These are phyloP conservation scores for Podospora pseudopauciseta DNA, from an alignment of 495 filamentous ascomycete genomes.

Conservation along the genomic window DNA sequence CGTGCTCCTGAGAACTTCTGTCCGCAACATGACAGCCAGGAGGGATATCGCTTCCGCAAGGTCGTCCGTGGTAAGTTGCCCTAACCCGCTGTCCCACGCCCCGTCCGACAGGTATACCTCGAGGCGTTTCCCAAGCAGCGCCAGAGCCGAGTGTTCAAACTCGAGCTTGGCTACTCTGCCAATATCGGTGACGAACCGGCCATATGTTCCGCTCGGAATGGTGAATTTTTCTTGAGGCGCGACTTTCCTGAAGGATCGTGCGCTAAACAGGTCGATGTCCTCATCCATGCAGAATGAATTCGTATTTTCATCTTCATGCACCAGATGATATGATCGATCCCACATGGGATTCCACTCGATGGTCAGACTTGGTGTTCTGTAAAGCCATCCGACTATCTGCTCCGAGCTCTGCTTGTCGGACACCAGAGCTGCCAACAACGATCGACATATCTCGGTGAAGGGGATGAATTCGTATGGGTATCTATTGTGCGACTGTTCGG, in stretches of 20 bases:
- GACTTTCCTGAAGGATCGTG: conserved; percentile 27
- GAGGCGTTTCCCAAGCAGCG: conserved; percentile 72
- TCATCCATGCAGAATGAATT: conserved; percentile 57
- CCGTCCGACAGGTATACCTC: conserved; percentile 48
- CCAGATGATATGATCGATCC: conserved; percentile 57
- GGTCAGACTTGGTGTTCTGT: conserved; percentile 66
- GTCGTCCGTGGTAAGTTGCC: conserved; percentile 34
- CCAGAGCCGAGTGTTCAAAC: conserved; percentile 71
- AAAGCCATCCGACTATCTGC: conserved; percentile 53
- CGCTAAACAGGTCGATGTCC: conserved; percentile 53
- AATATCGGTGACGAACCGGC: conserved; percentile 66
- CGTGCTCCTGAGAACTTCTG: conserved; percentile 32
- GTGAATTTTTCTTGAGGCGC: conserved; percentile 41
- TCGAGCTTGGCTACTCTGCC: conserved; percentile 54
- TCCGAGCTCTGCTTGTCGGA: conserved; percentile 50
- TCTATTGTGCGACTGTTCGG: conserved; percentile 61
- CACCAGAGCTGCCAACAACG: conserved; percentile 34
- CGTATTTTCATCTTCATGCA: conserved; percentile 78
- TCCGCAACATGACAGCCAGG: conserved; percentile 42
- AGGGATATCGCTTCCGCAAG: conserved; percentile 41
- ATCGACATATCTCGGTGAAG: conserved; percentile 55
- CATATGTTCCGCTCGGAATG: conserved; percentile 62
- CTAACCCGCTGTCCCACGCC: conserved; percentile 33
- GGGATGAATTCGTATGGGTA: conserved; percentile 88
- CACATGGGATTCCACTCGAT: conserved; percentile 57